Percentiles rank a stretch among this genome's conserved stretches.
These are phyloP conservation scores for Aspergillus pseudoviridinutans DNA, from an alignment of 2,329 filamentous ascomycete genomes.

Conservation along the genomic window DNA sequence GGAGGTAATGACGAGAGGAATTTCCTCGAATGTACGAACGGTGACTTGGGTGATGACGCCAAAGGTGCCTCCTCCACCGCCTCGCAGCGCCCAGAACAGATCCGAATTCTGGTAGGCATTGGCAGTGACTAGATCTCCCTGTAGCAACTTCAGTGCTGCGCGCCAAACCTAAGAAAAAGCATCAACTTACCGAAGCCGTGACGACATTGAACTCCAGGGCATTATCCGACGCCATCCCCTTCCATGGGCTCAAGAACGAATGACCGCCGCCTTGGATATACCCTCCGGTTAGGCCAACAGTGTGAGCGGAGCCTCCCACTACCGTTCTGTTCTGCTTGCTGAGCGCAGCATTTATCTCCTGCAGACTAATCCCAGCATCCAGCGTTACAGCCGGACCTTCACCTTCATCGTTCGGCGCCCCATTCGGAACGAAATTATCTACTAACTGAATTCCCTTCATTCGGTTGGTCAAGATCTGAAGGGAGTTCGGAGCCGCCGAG, in stretches of 20 bases:
- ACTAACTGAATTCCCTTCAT: conserved; percentile 7
- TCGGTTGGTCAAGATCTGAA: conserved; percentile 22
- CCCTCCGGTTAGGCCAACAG: conserved; percentile 27
- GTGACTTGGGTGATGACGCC: conserved; percentile 29
- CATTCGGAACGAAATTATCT: conserved; percentile 6
- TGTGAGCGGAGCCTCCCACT: conserved; percentile 9
- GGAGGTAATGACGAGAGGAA: conserved; percentile 27
- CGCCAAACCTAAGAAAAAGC: too few species aligned
- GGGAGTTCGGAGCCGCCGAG: conserved; percentile 30
- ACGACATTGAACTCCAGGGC: conserved; percentile 49
- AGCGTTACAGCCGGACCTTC: background rate
- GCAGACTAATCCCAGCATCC: conserved; percentile 8
- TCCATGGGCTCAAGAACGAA: conserved; percentile 43
- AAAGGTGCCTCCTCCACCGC: conserved; percentile 31
- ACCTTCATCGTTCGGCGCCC: background rate
- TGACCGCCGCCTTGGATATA: conserved; percentile 42
- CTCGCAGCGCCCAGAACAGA: conserved; percentile 44
- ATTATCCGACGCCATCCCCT: conserved; percentile 51
- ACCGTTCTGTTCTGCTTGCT: background rate
- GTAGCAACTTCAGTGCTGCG: background rate
- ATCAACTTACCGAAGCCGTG: conserved; percentile 31
- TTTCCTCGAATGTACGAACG: conserved; percentile 40
- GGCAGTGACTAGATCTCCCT: conserved; percentile 44
- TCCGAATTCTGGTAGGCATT: conserved; percentile 42
- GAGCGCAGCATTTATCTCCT: conserved; percentile 4